phyloP scores from a whole-genome alignment of 2,329 filamentous ascomycete species.

The Alternaria panax region DNA sequence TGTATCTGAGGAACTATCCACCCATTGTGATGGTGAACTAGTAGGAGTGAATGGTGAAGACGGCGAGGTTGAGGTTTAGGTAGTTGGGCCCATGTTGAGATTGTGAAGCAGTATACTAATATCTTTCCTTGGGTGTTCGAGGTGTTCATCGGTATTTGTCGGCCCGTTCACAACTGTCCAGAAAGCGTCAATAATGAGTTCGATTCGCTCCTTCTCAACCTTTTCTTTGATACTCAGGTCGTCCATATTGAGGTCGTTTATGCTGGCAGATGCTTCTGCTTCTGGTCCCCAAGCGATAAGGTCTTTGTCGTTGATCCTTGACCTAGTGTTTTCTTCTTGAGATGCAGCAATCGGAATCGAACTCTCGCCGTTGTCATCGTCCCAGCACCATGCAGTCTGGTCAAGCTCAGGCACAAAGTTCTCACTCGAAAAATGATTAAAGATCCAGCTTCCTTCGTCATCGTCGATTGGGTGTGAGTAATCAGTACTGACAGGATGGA shows the following conservation, averaged over 20 bases:
- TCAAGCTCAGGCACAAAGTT: neutral
- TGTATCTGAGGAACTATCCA: neutral
- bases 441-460: conserved; percentile 20
- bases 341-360: neutral
- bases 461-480: conserved; percentile 22
- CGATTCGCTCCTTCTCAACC: neutral
- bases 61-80: neutral
- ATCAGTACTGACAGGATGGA: conserved; percentile 30
- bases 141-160: neutral
- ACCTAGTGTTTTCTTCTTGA: neutral
- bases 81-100: neutral
- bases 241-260: neutral
- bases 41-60: neutral
- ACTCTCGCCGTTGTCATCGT: neutral
- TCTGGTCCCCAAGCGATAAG: conserved; percentile 11
- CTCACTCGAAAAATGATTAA: neutral
- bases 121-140: neutral
- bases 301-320: neutral
- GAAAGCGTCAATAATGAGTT: conserved; percentile 14
- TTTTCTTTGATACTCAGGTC: neutral
- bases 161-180: conserved; percentile 15
- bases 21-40: neutral
- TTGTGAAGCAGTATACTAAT: neutral
- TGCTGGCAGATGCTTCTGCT: neutral
- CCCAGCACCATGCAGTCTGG: conserved; percentile 14